These are phyloP conservation scores for Cercospora sp. DNA, from an alignment of 2,329 filamentous ascomycete genomes.

Conservation along the genomic window DNA sequence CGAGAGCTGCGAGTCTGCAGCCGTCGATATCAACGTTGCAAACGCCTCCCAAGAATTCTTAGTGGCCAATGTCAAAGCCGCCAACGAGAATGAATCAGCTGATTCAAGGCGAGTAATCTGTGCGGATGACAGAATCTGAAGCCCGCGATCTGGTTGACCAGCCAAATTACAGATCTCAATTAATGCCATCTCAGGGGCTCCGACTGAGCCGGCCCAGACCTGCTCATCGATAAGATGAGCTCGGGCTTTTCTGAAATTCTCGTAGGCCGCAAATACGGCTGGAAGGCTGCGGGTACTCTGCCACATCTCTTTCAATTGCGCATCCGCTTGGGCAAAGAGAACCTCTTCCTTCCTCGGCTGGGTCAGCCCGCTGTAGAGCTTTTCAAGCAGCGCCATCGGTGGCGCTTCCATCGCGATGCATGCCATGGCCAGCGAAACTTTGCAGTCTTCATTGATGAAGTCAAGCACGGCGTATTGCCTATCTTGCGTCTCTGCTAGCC, in stretches of 20 bases:
- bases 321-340: not conserved
- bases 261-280: not conserved
- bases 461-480: not conserved
- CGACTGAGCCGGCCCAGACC: not conserved
- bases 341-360: not conserved
- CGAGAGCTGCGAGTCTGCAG: not conserved
- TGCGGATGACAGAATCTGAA: constrained; percentile 7
- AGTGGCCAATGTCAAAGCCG: constrained; percentile 18
- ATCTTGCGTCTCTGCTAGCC: not conserved
- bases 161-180: constrained; percentile 20
- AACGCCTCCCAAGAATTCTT: constrained; percentile 18
- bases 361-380: not conserved
- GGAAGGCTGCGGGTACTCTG: constrained; percentile 17
- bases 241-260: not conserved
- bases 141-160: constrained; percentile 16
- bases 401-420: not conserved
- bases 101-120: not conserved
- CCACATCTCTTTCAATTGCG: constrained; percentile 17
- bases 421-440: not conserved
- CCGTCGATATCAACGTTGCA: not conserved
- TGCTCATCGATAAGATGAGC: not conserved
- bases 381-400: not conserved
- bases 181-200: constrained; percentile 13
- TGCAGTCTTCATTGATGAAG: not conserved
- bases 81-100: constrained; percentile 14